A percentile compares a stretch with the other conserved stretches of the same genome.
phyloP scores from a whole-genome alignment of 2,329 filamentous ascomycete genomes.

The Aureobasidium zeae region DNA sequence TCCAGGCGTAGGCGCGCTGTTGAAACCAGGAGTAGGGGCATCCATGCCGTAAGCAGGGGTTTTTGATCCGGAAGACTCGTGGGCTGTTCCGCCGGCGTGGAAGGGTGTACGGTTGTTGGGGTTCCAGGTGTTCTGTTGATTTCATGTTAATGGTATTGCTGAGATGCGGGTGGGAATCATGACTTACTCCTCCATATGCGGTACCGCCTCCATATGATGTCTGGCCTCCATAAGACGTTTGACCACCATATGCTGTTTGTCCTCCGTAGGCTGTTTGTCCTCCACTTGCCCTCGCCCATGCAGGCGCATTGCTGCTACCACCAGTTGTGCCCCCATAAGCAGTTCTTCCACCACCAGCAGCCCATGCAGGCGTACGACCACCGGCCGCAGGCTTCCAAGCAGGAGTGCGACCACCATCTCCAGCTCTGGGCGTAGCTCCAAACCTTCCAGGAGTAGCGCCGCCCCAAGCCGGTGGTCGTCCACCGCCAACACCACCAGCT shows the following conservation, averaged over 20 bases:
- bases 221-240: constrained; percentile 57
- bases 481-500: constrained; percentile 30
- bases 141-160: constrained; percentile 16
- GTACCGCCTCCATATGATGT: constrained; percentile 44
- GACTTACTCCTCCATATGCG: constrained; percentile 30
- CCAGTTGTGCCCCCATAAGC: constrained; percentile 37
- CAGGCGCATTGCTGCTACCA: constrained; percentile 39
- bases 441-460: constrained; percentile 16
- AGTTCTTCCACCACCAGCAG: constrained; percentile 34
- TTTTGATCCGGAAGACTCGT: constrained; percentile 33
- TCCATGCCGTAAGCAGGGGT: constrained; percentile 51
- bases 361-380: constrained; percentile 38
- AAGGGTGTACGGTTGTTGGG: constrained; percentile 45
- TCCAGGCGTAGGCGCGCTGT: constrained; percentile 35
- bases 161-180: constrained; percentile 12
- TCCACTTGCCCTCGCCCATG: constrained; percentile 31
- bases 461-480: constrained; percentile 29
- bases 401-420: constrained; percentile 51
- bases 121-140: constrained; percentile 31
- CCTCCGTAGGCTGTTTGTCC: constrained; percentile 38
- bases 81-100: constrained; percentile 60
- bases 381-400: constrained; percentile 48
- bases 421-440: constrained; percentile 47
- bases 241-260: constrained; percentile 56
- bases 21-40: constrained; percentile 44